Base-by-base conservation (phyloP, 179 eudicot genomes). In the Spinacia oleracea region DNA sequence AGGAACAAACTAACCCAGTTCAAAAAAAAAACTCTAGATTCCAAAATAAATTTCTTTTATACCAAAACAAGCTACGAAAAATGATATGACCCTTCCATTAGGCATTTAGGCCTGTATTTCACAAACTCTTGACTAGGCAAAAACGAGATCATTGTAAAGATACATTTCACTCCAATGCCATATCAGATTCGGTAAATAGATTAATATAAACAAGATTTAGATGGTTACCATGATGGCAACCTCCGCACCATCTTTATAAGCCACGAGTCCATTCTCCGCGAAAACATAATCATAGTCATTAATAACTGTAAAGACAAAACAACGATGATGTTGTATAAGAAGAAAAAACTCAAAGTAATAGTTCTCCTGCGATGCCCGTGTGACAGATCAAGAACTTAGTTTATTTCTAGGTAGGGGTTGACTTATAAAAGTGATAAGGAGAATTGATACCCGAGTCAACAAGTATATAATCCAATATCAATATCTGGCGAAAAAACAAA, bases 211-310 rank as follows among this genome's bases (percentile, higher is more conserved):
- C 32, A 35, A 62, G 76, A 18, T 72, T 53, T 71, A 69, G 32
- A 69, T 12, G 48, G 53, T 64, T 90, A 93, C 98, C 97, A 90
- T 89, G 60, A 89, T 89, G 70, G 92, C 98, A 79, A 93, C 86
- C 62, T 91, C 87, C 76, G 71, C 87, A 62, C 97, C 98, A 63
- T 85, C 97, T 87, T 91, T 91, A 72, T 87, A 80, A 55, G 97
- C 98, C 80, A 95, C 98, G 46, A 95, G 97, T 40, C 98, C 98
- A 88, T 93, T 95, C 84, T 95, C 98, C 79, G 98, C 86, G 73
- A 95, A 95, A 48, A 89, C 91, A 81, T 90, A 93, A 80, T 95
- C 97, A 72, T 93, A 95, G 87, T 93, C 96, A 70, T 83, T 72
- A 65, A 84, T 87, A 80, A 90, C 98, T 95, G 94, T 87, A 87